Evolutionary conservation across 2,329 filamentous ascomycete genomes (phyloP), one percentile per base, ranked within the genome.

Genomic region (Calonectria fujianensis): DNA sequence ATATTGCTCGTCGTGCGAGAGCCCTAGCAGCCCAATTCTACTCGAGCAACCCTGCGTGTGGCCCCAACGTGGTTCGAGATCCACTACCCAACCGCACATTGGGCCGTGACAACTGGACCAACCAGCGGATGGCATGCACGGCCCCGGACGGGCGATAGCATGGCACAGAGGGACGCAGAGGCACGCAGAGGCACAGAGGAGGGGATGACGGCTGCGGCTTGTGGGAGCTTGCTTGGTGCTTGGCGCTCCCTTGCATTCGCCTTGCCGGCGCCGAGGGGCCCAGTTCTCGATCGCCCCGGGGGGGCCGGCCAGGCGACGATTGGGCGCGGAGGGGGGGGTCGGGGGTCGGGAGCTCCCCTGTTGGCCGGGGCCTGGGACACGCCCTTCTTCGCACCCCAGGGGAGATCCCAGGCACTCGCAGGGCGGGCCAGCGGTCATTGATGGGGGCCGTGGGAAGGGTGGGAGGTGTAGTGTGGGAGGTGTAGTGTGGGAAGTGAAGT

Each of bases 21-120:
- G 75, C 79, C 76, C 75, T 76, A 76, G 71, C 45, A 79, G 80
- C 80, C 80, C 80, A 81, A 81, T 78, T 70, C 72, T 74, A 74
- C 61, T 71, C 32, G 57, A 67, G 61, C 50, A 80, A 76, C 78
- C 79, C 71, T 80, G 79, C 71, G 59, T 67, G 59, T 75, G 54
- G 69, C 59, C 71, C 75, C 69, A 74, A 31, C 68, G 76, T 75
- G 77, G 79, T 79, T 76, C 77, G 74, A 80, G 78, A 74, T 78
- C 79, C 77, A 81, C 80, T 57, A 71, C 77, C 80, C 78, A 79
- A 74, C 76, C 70, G 70, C 72, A 72, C 65, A 71, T 76, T 77
- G 77, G 79, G 79, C 79, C 75, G 48, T 72, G 45, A 72, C 74
- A 76, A 72, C 69, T 79, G 66, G 74, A 67, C 77, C 77, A 79